These are phyloP conservation scores for Megacollybia marginata DNA, from an alignment of 768 basidiomycete species.

Conservation along the genomic window DNA sequence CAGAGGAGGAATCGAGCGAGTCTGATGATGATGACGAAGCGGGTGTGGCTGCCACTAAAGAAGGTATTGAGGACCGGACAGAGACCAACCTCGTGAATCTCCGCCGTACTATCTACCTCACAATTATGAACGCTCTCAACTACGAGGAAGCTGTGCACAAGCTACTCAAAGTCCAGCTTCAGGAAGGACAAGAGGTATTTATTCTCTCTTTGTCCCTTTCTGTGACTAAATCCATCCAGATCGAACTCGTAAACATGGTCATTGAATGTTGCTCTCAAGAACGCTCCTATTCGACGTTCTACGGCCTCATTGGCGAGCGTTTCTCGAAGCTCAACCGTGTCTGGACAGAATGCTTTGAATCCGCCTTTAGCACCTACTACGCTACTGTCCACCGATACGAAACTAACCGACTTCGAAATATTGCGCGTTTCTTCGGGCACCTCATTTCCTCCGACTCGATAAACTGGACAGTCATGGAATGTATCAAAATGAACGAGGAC, in stretches of 20 bases:
- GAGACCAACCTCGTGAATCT: constrained; percentile 95
- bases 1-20: constrained; percentile 58
- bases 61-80: constrained; percentile 91
- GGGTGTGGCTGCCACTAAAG: constrained; percentile 59
- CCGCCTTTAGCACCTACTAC: constrained; percentile 86
- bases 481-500: constrained; percentile 92
- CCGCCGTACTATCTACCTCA: constrained; percentile 89
- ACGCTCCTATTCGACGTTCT: constrained; percentile 95
- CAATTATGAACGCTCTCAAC: constrained; percentile 97
- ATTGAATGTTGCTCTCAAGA: constrained; percentile 99
- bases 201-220: not conserved
- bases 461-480: constrained; percentile 81
- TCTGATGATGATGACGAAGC: constrained; percentile 49
- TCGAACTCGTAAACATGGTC: constrained; percentile 96
- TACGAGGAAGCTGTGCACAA: constrained; percentile 99
- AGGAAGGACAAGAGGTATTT: constrained; percentile 87
- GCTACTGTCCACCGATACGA: constrained; percentile 97
- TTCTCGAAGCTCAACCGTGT: constrained; percentile 94
- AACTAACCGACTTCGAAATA: constrained; percentile 95
- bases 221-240: constrained; percentile 35
- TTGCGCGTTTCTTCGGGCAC: constrained; percentile 95
- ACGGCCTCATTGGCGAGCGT: constrained; percentile 91
- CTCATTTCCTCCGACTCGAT: constrained; percentile 80
- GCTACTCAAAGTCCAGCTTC: constrained; percentile 84
- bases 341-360: constrained; percentile 87